Evolutionary conservation across 306 rosid genomes (phyloP), one percentile per base, ranked within the genome.

Genomic region (Fragaria iinumae): DNA sequence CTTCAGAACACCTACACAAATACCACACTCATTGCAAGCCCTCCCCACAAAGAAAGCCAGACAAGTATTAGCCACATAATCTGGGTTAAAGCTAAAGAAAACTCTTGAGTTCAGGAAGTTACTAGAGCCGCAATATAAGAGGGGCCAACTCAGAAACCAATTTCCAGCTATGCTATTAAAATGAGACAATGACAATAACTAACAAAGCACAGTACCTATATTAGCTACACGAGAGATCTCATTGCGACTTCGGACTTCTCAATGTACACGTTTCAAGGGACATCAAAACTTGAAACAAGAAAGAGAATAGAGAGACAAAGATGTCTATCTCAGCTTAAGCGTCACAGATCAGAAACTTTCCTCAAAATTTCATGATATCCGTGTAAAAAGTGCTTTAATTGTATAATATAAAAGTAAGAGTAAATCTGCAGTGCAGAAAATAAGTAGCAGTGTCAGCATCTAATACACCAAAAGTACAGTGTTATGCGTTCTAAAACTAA

Each of bases 151-250:
- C 60, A 45, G 3, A 3, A 43, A 9, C 29, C 41, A 17, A 60
- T 27, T 74, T 74, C 78, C 70, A 74, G 69, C 69, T 12, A 44
- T 57, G 27, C 68, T 11, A 34, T 44, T 27, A 41, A 41, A 55
- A 16, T 45, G 69, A 16, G 47, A 59, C 43, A 11, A 27, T 8
- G 76, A 56, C 70, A 60, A 27, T 62, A 44, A 74, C 70, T 18
- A 62, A 6, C 29, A 62, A 9, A 29, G 59, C 29, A 44, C 70
- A 74, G 34, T 20, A 6, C 32, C 29, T 7, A 27, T 60, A 16
- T n/a, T 14, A 60, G 9, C 36, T 4, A 44, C 1, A 53, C 56
- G 17, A 21, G 52, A 41, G 34, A 21, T 21, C 72, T 41, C 34
- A 11, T 12, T 21, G 72, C 21, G 53, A 11, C 32, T 67, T 21